Evolutionary conservation across 2,329 filamentous ascomycete species (phyloP).

Genomic region (Fusarium torreyae): DNA sequence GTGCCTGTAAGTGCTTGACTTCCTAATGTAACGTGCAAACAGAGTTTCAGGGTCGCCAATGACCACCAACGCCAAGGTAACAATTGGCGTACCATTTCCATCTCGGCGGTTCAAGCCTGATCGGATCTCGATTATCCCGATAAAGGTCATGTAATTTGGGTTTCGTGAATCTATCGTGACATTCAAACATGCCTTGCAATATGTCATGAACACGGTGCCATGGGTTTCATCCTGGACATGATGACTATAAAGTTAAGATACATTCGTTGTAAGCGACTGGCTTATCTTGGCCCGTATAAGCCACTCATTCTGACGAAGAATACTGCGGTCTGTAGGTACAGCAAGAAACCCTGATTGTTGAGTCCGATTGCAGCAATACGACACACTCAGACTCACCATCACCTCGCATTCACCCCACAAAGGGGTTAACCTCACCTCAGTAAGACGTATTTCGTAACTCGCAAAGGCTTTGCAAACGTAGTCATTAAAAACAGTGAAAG

Average conservation of each 20-base stretch:
- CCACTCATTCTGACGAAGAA: background rate
- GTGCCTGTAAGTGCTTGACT: background rate
- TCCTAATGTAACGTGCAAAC: slow-evolving; percentile 1
- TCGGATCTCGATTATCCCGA: slow-evolving; percentile 47
- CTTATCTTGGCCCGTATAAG: background rate
- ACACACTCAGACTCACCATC: background rate
- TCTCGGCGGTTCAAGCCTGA: slow-evolving; percentile 14
- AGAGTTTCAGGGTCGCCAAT: slow-evolving; percentile 14
- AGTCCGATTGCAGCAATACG: slow-evolving; percentile 8
- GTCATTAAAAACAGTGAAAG: background rate
- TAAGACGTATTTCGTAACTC: background rate
- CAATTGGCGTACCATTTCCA: background rate
- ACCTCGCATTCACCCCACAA: slow-evolving; percentile 6
- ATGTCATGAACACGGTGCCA: background rate
- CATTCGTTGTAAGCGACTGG: background rate
- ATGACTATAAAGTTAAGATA: background rate
- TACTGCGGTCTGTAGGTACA: background rate
- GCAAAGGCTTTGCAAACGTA: no score
- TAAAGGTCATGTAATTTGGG: background rate
- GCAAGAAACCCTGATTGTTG: background rate
- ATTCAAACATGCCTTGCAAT: background rate
- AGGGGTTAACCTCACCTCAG: slow-evolving; percentile 11
- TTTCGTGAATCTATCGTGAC: background rate
- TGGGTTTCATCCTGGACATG: background rate
- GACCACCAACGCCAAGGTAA: slow-evolving; percentile 6